These are phyloP conservation scores for Zoysia pacifica DNA, from an alignment of 176 grass and related monocot genomes.

Conservation along the genomic window DNA sequence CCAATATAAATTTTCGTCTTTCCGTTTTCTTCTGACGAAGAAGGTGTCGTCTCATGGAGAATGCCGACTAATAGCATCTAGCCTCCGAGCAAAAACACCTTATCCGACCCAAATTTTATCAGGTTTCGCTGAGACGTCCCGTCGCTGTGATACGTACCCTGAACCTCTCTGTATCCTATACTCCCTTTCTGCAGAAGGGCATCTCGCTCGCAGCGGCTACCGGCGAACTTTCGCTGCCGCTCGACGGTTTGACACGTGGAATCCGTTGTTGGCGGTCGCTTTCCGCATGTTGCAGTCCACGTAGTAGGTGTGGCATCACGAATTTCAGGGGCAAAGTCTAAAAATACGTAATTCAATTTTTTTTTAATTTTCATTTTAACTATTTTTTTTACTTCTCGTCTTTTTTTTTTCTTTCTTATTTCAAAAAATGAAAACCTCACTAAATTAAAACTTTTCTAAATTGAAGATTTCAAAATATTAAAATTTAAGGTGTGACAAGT, in stretches of 20 bases:
- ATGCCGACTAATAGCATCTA: slow-evolving; percentile 31
- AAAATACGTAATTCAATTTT: too few species aligned
- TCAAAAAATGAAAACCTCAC: too few species aligned
- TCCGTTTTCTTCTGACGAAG: slow-evolving; percentile 9
- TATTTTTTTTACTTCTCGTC: too few species aligned
- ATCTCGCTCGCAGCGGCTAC: background rate
- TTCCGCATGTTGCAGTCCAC: slow-evolving; percentile 26
- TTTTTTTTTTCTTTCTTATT: too few species aligned
- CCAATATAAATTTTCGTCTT: slow-evolving; percentile 11
- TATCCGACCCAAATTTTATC: background rate
- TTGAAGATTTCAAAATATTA: too few species aligned
- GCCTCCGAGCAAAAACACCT: background rate
- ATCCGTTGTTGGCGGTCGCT: background rate
- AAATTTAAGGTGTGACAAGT: too few species aligned
- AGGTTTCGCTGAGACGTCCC: background rate
- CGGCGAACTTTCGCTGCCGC: background rate
- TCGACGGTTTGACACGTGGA: slow-evolving; percentile 15
- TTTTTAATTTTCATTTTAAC: too few species aligned
- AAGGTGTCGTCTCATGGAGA: background rate
- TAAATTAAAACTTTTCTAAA: too few species aligned
- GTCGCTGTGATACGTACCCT: background rate
- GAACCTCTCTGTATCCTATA: background rate
- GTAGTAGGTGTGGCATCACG: too few species aligned
- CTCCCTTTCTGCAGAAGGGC: slow-evolving; percentile 1
- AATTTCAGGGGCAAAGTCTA: too few species aligned